Percentiles rank a stretch among this genome's conserved stretches.
Evolutionary conservation across 345 rosid species (phyloP).

Genomic region (Lepidium sativum): DNA sequence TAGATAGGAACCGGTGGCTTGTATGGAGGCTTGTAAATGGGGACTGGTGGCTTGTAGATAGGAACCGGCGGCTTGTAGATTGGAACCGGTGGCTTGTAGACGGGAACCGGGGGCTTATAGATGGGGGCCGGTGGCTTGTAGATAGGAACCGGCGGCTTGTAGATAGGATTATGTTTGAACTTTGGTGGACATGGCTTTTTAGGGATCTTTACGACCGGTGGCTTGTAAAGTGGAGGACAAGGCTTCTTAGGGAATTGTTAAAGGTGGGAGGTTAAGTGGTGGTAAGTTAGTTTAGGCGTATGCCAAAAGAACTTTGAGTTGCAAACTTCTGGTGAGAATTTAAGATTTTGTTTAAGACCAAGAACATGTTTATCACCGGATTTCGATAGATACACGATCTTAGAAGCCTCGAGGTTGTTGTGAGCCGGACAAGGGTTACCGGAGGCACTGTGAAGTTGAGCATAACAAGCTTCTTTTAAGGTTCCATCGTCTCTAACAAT

Average conservation of each 20-base stretch:
- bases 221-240: constrained; percentile 23
- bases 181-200: constrained; percentile 30
- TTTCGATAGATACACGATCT: constrained; percentile 38
- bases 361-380: constrained; percentile 33
- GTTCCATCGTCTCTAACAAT: constrained; percentile 39
- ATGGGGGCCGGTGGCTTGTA: too few species aligned
- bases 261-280: constrained; percentile 6
- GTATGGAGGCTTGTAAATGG: background rate
- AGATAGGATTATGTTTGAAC: background rate
- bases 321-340: constrained; percentile 52
- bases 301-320: constrained; percentile 52
- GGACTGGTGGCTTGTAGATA: constrained; percentile 9
- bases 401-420: constrained; percentile 43
- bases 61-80: constrained; percentile 18
- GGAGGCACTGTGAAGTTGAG: constrained; percentile 65
- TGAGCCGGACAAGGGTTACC: constrained; percentile 49
- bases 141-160: background rate
- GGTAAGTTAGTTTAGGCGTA: constrained; percentile 19
- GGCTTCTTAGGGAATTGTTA: constrained; percentile 23
- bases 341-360: constrained; percentile 48
- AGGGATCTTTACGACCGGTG: constrained; percentile 18
- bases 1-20: background rate
- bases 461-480: constrained; percentile 64
- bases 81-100: too few species aligned
- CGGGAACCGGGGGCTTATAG: background rate